phyloP scores from a whole-genome alignment of 2,329 filamentous ascomycete genomes.

The Conoideocrella luteorostrata region DNA sequence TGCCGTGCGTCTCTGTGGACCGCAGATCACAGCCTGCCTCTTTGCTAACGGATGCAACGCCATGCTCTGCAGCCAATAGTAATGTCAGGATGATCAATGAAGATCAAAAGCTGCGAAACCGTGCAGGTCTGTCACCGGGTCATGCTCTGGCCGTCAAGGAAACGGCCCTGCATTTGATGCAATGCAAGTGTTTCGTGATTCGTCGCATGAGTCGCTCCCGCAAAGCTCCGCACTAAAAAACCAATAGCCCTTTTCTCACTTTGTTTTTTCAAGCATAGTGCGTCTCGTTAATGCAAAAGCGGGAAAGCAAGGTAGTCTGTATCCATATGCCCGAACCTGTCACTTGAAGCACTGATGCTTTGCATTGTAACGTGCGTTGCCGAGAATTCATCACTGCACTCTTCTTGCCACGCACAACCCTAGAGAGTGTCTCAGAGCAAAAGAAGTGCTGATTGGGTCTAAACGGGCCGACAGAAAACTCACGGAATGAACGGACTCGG shows the following conservation, averaged over 20 bases:
- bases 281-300: no score
- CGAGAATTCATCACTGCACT: background rate
- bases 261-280: no score
- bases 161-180: background rate
- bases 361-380: background rate
- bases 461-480: background rate
- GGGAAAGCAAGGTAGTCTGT: no score
- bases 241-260: no score
- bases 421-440: background rate
- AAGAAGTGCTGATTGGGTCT: background rate
- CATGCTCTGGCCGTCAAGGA: background rate
- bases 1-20: slow-evolving; percentile 7
- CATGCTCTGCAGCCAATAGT: slow-evolving; percentile 14
- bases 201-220: background rate
- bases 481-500: background rate
- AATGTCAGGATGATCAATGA: background rate
- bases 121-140: background rate
- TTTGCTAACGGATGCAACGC: slow-evolving; percentile 17
- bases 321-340: no score
- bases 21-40: slow-evolving; percentile 6
- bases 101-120: background rate
- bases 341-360: no score
- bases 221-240: no score
- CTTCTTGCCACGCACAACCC: background rate
- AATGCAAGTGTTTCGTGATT: background rate